phyloP scores from a whole-genome alignment of 768 basidiomycete genomes.

The Naematelia encephala region DNA sequence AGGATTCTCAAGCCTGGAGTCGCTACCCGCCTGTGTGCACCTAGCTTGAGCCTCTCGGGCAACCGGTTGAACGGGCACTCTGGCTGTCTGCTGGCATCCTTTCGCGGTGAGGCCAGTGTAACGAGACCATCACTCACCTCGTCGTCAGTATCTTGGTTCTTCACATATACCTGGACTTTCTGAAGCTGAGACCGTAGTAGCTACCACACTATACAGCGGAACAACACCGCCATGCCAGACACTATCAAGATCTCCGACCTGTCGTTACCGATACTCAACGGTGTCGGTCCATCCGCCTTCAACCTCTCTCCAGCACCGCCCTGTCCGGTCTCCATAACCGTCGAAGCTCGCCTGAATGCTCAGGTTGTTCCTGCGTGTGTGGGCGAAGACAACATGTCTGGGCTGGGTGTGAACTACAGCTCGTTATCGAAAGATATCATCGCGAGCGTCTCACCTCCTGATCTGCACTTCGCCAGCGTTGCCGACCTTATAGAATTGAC shows the following conservation, averaged over 20 bases:
- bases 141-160: no score
- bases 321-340: slow-evolving; percentile 57
- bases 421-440: slow-evolving; percentile 55
- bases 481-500: slow-evolving; percentile 56
- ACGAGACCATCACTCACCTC: no score
- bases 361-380: slow-evolving; percentile 58
- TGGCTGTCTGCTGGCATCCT: no score
- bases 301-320: slow-evolving; percentile 51
- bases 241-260: slow-evolving; percentile 48
- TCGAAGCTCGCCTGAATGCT: slow-evolving; percentile 47
- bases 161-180: no score
- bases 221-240: slow-evolving; percentile 18
- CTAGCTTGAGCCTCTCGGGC: no score
- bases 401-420: slow-evolving; percentile 66
- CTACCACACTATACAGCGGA: not conserved
- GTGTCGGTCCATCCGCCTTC: slow-evolving; percentile 49
- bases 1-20: no score
- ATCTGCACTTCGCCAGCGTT: slow-evolving; percentile 55
- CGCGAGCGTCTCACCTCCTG: slow-evolving; percentile 43
- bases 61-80: no score
- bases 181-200: not conserved
- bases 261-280: slow-evolving; percentile 42
- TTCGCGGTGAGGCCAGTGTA: no score
- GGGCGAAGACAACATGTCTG: slow-evolving; percentile 56
- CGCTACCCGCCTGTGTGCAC: no score